Evolutionary conservation across 2,329 filamentous ascomycete genomes (phyloP), one percentile per base, ranked within the genome.

Genomic region (Colletotrichum costaricense): DNA sequence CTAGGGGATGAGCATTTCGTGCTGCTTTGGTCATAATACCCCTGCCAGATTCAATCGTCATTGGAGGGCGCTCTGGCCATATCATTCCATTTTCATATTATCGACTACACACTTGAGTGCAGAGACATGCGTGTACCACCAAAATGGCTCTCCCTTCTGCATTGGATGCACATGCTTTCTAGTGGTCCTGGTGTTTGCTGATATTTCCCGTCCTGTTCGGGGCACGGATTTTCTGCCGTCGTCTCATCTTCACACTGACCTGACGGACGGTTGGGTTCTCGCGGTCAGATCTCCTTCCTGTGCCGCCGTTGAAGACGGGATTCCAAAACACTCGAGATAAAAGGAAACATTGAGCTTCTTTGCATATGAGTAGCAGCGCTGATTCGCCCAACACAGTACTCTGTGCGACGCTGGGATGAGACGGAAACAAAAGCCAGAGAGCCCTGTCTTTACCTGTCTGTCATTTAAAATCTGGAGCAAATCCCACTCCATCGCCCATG

Each of bases 171-270:
- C 54, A 42, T 57, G 52, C 63, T 65, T 65, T 66, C 46, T 42
- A 59, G 66, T 38, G 59, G 49, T 16, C n/a, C 5, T 35, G 26
- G 42, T 28, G 63, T 35, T 35, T 42, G 70, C 60, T 57, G 28
- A 73, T 70, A 11, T 2, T 49, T 49, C 42, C 38, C 16, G 35
- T 52, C 63, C 52, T 54, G 33, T 28, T 35, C 26, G 42, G 42
- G 42, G 71, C 49, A 73, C 71, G 62, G 71, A 66, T 66, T 71
- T 16, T 12, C 19, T 71, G 54, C 67, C 71, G 71, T 73, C 71
- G 71, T 71, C 71, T 73, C 67, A 71, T 73, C 46, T 66, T 62
- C 55, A 35, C 26, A 52, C 26, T 66, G 64, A 65, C 67, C 70
- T 73, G 55, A 60, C 42, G 33, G 46, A 60, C 58, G 33, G 66